These are phyloP conservation scores for Prunus dulcis DNA, from an alignment of 306 rosid species.

Conservation along the genomic window DNA sequence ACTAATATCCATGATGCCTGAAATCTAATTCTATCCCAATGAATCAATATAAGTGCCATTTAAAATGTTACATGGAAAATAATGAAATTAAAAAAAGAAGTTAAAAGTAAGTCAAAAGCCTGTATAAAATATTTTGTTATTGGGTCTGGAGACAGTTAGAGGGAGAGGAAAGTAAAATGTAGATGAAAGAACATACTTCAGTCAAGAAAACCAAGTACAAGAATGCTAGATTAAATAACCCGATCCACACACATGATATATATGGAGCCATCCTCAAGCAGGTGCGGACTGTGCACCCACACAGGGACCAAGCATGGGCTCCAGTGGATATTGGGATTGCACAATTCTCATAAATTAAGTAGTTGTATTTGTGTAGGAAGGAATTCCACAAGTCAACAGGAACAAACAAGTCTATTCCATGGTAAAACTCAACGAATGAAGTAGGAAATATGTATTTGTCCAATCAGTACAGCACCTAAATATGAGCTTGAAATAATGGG, in stretches of 20 bases:
- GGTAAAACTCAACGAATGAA: neutral
- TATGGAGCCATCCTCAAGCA: neutral
- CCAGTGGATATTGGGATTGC: too few relatives aligned
- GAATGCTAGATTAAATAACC: too few relatives aligned
- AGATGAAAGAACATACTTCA: too few relatives aligned
- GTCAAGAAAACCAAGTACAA: too few relatives aligned
- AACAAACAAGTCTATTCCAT: neutral
- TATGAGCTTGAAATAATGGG: too few relatives aligned
- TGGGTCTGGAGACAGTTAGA: neutral
- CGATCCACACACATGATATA: neutral
- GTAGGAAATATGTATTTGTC: too few relatives aligned
- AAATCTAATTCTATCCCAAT: neutral
- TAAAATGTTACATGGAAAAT: neutral
- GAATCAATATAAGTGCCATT: neutral
- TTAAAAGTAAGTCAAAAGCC: neutral
- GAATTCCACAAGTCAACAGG: neutral
- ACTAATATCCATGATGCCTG: neutral
- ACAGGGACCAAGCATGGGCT: neutral
- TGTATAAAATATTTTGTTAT: too few relatives aligned
- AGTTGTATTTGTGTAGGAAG: too few relatives aligned
- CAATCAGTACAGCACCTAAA: too few relatives aligned
- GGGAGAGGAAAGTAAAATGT: neutral
- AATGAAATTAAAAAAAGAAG: neutral
- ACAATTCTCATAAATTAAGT: too few relatives aligned
- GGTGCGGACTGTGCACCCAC: neutral